A percentile compares a stretch with the other conserved stretches of the same genome.
These are phyloP conservation scores for Toxicodendron radicans DNA, from an alignment of 345 rosid species.

Conservation along the genomic window DNA sequence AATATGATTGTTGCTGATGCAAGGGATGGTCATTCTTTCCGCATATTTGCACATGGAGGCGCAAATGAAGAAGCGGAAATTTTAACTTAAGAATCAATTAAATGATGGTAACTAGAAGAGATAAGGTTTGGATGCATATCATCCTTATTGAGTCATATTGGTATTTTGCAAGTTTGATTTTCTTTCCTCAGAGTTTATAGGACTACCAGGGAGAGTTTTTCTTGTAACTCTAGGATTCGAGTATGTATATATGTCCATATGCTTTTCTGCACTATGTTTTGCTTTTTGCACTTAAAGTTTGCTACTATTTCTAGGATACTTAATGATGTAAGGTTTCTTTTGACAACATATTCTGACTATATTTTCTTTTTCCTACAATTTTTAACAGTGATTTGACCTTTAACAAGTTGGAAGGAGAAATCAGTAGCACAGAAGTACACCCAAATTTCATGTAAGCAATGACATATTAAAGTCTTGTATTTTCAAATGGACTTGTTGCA, in stretches of 20 bases:
- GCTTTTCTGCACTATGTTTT: background rate
- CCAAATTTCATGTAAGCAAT: conserved; percentile 18
- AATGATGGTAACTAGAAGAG: no score
- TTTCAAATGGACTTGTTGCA: background rate
- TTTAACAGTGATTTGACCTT: conserved; percentile 29
- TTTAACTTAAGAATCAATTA: no score
- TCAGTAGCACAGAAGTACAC: background rate
- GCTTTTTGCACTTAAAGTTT: background rate
- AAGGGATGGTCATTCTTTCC: no score
- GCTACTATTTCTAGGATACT: background rate
- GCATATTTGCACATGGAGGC: no score
- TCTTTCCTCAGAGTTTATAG: no score
- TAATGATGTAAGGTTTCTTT: background rate
- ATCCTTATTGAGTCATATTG: no score
- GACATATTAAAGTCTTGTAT: background rate
- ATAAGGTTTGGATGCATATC: no score
- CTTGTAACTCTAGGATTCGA: no score
- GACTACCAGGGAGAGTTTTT: no score
- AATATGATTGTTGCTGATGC: no score
- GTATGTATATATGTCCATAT: background rate
- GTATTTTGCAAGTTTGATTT: no score
- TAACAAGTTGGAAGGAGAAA: conserved; percentile 18
- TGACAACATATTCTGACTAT: background rate
- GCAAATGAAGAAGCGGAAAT: no score
- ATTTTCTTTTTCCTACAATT: background rate